Conservation (phyloP, 1,139 yeast species). For the Nakaseomyces uthaithaninus region DNA sequence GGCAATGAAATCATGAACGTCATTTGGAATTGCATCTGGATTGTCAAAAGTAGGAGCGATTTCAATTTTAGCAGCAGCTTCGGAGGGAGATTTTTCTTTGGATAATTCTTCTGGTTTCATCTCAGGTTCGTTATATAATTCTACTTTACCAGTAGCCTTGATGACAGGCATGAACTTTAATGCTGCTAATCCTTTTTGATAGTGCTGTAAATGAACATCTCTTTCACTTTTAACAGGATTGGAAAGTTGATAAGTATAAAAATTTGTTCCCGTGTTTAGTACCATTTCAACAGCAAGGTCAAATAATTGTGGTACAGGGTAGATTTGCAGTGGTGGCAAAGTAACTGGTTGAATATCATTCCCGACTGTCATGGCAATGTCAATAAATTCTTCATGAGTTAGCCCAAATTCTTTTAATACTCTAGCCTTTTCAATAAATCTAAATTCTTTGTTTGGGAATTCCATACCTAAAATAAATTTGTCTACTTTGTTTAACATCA, state of each 20-base stretch:
- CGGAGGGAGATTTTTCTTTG: slow-evolving; percentile 2
- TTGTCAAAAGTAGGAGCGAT: slow-evolving; percentile 4
- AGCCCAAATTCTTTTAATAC: slow-evolving; percentile 56
- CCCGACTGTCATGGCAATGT: slow-evolving; percentile 67
- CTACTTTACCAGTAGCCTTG: slow-evolving; percentile 60
- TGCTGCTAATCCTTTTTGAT: slow-evolving; percentile 47
- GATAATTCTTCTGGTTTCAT: slow-evolving; percentile 7
- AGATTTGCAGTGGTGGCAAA: slow-evolving; percentile 44
- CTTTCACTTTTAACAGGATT: slow-evolving; percentile 20
- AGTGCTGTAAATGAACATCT: slow-evolving; percentile 32
- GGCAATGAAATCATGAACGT: slow-evolving; percentile 74
- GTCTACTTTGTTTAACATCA: slow-evolving; percentile 55
- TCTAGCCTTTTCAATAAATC: slow-evolving; percentile 53
- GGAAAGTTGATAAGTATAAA: slow-evolving; percentile 34
- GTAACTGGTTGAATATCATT: slow-evolving; percentile 64
- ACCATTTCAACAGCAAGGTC: slow-evolving; percentile 40
- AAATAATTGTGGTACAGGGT: slow-evolving; percentile 31
- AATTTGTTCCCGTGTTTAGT: slow-evolving; percentile 38
- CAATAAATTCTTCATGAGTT: slow-evolving; percentile 59
- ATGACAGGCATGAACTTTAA: slow-evolving; percentile 61
- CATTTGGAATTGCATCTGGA: slow-evolving; percentile 45
- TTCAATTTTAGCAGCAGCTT: slow-evolving; percentile 3
- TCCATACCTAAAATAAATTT: slow-evolving; percentile 70
- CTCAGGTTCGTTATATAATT: slow-evolving; percentile 38
- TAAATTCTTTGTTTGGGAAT: slow-evolving; percentile 49